Evolutionary conservation across 768 basidiomycete species (phyloP), one percentile per base, ranked within the genome.

Genomic region (Auriscalpium microsporum): DNA sequence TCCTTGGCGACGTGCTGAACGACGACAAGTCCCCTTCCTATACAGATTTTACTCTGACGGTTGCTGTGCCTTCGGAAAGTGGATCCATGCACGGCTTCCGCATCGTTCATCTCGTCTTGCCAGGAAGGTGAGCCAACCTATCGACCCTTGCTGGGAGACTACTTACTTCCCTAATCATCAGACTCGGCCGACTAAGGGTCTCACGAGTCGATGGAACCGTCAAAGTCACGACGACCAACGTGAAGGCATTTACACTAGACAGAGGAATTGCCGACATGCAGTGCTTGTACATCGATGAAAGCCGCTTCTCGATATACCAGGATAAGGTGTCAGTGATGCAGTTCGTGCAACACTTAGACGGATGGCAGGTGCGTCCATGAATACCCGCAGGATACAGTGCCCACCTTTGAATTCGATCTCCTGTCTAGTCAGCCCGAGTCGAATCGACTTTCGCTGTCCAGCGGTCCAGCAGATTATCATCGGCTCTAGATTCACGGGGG

Each of bases 31-130:
- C 50, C 10, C 45, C 17, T 2, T 17, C 49, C 19, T 40, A 47
- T 48, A 23, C 57, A 17, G 63, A 64, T 2, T 93, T 90, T 66
- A 90, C 86, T 1, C 68, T 94, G 54, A 94, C 90, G 0, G 82
- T 86, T 6, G 77, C 83, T 1, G 74, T 77, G 35, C 90, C 92
- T 0, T 64, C 73, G 1, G 88, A 90, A 63, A 79, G 76, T 55
- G 89, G 88, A 1, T 73, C 86, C 2, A 66, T 91, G 53, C 75
- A 83, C 63, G 91, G 90, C 2, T 88, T 82, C 73, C 77, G 71
- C 50, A 80, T 94, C 45, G 71, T 80, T 36, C 73, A 75, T 35
- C 66, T 91, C 45, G 60, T 64, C 2, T 68, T 76, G n/a, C 86
- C 87, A 36, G 92, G 92, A 48, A 74, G 86, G 89, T 88, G 55